Base-by-base conservation (phyloP, 2,329 filamentous ascomycete species). In the Parastagonospora avenae region DNA sequence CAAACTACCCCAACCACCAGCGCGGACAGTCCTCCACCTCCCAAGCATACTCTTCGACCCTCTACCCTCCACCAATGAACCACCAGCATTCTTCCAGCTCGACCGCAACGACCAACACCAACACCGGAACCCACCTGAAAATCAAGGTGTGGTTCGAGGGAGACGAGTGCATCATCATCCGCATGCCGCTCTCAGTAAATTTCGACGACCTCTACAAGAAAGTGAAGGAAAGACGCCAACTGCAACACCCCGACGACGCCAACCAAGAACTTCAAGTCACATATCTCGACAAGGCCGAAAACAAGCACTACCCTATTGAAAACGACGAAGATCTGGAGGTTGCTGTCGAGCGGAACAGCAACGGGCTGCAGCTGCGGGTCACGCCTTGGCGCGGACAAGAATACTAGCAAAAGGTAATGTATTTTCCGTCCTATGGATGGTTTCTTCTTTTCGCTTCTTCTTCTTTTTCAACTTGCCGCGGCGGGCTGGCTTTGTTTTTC, bases 141-240 rank as follows among this genome's bases (percentile, higher is more conserved):
- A 90, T 97, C 71, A 97, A 97, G 77, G 88, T 97, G 46, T 94
- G 90, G 77, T 97, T 91, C 77, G 90, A 93, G 51, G 72, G 77
- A 59, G 89, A 92, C 54, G 93, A 97, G 61, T 85, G 95, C 49
- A 93, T 97, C 60, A 90, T 94, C 38, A 92, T 99, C 65, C 87
- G 92, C 30, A 91, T 97, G 48, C 89, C 93, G 0, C 83, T 83
- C 1, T 89, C 95, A 47, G 91, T 95, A 64, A 83, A 83, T 46
- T 94, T 88, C 73, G 80, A 84, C 46, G 88, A 91, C 54, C 81
- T 99, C 8, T 88, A 88, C 63, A 88, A 92, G 60, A 96, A 94
- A 75, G 86, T 97, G 52, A 83, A 85, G 42, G 91, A 97, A 63
- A 84, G 94, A 38, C 82, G 96, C 59, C 92, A 92, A 77, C 82